Evolutionary conservation across 2,329 filamentous ascomycete species (phyloP), one percentile per base, ranked within the genome.

Genomic region (Volutella citrinella): DNA sequence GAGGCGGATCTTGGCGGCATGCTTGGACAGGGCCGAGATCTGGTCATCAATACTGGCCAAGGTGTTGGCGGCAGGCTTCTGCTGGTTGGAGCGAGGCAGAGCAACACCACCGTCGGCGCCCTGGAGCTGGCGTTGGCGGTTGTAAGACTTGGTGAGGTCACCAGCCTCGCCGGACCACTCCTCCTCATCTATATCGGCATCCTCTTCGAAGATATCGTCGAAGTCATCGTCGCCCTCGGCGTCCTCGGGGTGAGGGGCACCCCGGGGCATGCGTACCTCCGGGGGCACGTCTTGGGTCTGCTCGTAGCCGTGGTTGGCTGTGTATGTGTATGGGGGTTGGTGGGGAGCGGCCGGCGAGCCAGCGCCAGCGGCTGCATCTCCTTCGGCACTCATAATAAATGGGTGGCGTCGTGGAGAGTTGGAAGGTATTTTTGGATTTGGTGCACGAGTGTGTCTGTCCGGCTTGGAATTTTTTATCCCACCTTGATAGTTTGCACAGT

Each of bases 61-160:
- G 1, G 87, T 90, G 62, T 95, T 95, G 27, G 87, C 80, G 1
- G 76, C 76, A 7, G 87, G 87, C 53, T 83, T 87, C 57, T 90
- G 87, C 13, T 82, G 75, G 55, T 93, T 95, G 36, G 80, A 78
- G 52, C 84, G 82, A 4, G 84, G 82, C 35, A 78, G 73, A 29
- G 78, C 70, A 42, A 68, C 63, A 20, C 59, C 63, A 13, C 38
- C 51, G 19, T 48, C 39, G 32, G 43, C 55, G 38, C 69, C 71
- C 33, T 82, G 78, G 36, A 85, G 63, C 54, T 81, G 81, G 40
- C 80, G 76, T 59, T 94, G 87, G 42, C 89, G 83, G 60, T 95
- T 95, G 70, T 93, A 93, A 7, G 83, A 81, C 64, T 94, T 93
- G 22, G 87, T 89, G 36, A 88, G 76, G 60, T 95, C 86, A 23